Conservation (phyloP, 805 yeast genomes). For the Saccharomycopsis sp. region DNA sequence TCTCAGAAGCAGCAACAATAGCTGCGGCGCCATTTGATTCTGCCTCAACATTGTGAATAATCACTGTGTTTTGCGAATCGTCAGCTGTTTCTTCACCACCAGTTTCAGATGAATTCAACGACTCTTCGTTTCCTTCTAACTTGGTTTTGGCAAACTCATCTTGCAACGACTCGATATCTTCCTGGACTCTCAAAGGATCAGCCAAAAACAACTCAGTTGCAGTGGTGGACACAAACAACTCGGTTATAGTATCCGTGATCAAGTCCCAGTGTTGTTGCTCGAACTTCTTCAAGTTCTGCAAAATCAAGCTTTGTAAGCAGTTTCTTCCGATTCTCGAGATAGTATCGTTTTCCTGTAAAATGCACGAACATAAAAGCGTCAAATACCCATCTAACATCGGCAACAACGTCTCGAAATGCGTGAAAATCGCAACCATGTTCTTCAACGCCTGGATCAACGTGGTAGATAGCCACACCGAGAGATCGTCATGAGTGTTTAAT, state of each 20-base stretch:
- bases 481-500: slow-evolving; percentile 67
- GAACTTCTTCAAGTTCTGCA: slow-evolving; percentile 68
- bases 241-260: slow-evolving; percentile 57
- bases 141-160: background rate
- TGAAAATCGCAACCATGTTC: slow-evolving; percentile 75
- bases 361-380: slow-evolving; percentile 73
- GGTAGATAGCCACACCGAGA: slow-evolving; percentile 94
- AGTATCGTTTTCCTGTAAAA: slow-evolving; percentile 95
- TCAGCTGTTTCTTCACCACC: too few relatives aligned
- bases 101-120: too few relatives aligned
- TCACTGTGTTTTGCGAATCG: slow-evolving; percentile 14
- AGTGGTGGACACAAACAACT: slow-evolving; percentile 73
- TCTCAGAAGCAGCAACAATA: background rate
- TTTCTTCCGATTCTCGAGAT: slow-evolving; percentile 92
- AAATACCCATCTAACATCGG: slow-evolving; percentile 73
- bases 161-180: slow-evolving; percentile 1
- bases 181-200: slow-evolving; percentile 34
- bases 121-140: too few relatives aligned
- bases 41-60: background rate
- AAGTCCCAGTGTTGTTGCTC: slow-evolving; percentile 64
- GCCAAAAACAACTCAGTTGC: slow-evolving; percentile 75
- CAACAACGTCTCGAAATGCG: slow-evolving; percentile 70
- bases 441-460: slow-evolving; percentile 93
- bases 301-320: slow-evolving; percentile 72
- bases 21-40: background rate